phyloP scores from a whole-genome alignment of 768 basidiomycete genomes.

The Pleurotus citrinopileatus region DNA sequence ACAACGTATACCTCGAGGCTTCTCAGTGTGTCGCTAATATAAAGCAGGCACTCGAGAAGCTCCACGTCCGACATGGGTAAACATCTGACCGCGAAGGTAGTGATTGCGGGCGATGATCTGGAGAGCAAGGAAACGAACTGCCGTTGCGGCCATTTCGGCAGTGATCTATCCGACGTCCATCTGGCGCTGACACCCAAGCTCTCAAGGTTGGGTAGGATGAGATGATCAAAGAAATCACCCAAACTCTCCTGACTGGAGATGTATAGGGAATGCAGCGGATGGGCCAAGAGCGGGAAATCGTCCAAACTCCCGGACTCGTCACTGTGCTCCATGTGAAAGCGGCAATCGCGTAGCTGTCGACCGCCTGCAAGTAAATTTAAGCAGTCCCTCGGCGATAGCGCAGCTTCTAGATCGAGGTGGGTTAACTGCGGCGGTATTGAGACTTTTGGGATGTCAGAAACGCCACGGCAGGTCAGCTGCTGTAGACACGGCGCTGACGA shows the following conservation, averaged over 20 bases:
- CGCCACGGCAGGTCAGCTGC: conserved; percentile 2
- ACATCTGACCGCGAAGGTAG: conserved; percentile 3
- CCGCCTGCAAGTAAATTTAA: background rate
- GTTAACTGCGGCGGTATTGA: conserved; percentile 1
- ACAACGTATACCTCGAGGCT: conserved; percentile 4
- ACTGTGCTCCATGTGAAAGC: conserved; percentile 6
- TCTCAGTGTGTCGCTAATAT: conserved; percentile 7
- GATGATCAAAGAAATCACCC: conserved; percentile 8
- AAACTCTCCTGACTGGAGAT: conserved; percentile 4
- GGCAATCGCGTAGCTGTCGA: conserved; percentile 7
- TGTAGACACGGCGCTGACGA: background rate
- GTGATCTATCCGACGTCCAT: conserved; percentile 3
- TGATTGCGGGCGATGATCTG: conserved; percentile 6
- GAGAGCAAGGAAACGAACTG: conserved; percentile 6
- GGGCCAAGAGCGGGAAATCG: background rate
- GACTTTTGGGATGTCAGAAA: background rate
- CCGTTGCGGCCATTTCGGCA: conserved; percentile 3
- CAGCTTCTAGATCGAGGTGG: conserved; percentile 4
- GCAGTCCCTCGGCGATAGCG: conserved; percentile 5
- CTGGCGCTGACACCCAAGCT: background rate
- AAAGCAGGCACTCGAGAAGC: conserved; percentile 2
- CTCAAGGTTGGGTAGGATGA: conserved; percentile 2
- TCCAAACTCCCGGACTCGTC: background rate
- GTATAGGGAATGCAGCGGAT: conserved; percentile 3
- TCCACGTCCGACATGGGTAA: conserved; percentile 4